A percentile compares a stretch with the other conserved stretches of the same genome.
These are phyloP conservation scores for Setomelanomma holmii DNA, from an alignment of 2,329 filamentous ascomycete genomes.

Conservation along the genomic window DNA sequence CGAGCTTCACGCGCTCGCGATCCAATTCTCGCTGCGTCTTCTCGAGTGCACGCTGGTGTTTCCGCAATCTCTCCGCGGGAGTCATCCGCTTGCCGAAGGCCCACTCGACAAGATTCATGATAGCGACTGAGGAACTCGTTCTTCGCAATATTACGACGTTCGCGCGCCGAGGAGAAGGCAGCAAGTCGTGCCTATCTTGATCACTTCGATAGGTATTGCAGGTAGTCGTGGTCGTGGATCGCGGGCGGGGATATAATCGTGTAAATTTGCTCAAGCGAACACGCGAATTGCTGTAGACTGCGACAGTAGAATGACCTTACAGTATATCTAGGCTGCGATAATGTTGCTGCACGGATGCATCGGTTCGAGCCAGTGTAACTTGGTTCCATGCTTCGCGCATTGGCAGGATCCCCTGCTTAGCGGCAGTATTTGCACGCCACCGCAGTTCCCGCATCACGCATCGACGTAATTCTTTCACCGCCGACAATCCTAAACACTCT, in stretches of 20 bases:
- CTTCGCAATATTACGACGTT: not conserved
- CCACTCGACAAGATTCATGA: conserved; percentile 90
- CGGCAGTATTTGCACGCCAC: not conserved
- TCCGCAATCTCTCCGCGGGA: conserved; percentile 86
- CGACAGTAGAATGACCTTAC: no score
- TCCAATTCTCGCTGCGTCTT: conserved; percentile 97
- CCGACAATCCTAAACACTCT: not conserved
- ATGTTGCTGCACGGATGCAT: not conserved
- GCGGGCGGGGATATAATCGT: not conserved
- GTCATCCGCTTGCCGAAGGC: conserved; percentile 99
- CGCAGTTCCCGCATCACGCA: conserved; percentile 1
- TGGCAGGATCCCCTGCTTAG: not conserved
- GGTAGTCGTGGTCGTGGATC: no score
- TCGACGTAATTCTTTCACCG: conserved; percentile 5
- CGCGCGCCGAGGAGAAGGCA: conserved; percentile 3
- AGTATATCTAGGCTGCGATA: no score
- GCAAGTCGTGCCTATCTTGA: no score
- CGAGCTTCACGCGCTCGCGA: conserved; percentile 90
- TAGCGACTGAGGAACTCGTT: conserved; percentile 26
- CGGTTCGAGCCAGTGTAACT: not conserved
- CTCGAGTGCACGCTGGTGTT: conserved; percentile 95
- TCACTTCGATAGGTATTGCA: no score
- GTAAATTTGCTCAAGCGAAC: no score
- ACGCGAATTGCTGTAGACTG: no score
- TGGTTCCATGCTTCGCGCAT: not conserved